Evolutionary conservation across 176 grass and related monocot species (phyloP), one percentile per base, ranked within the genome.

Genomic region (Phoenix dactylifera): DNA sequence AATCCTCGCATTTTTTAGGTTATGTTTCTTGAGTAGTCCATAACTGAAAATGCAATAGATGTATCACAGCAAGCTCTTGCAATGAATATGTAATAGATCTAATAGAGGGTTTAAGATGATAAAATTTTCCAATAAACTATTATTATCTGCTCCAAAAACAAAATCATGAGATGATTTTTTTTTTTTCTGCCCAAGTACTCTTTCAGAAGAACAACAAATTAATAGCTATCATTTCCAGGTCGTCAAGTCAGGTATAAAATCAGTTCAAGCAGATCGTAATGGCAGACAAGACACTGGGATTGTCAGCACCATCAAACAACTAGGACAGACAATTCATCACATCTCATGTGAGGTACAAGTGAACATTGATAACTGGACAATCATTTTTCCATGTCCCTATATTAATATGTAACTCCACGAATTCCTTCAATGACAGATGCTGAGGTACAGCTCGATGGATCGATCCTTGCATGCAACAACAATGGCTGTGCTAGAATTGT

Each of bases 321-420:
- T 59, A 50, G 67, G 29, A 59, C 12, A 14, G 3, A 58, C 67
- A 26, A 22, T 70, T 12, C 55, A 70, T 26, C 55, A 26, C 23
- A 70, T 70, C 17, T 58, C 67, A 70, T 59, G 16, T 26, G 54
- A 70, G 32, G 67, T 70, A 70, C 7, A 44, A 14, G 35, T 44
- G 35, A 44, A 44, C 35, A 12, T 3, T 12, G 10, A 44, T 14
- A 14, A 44, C 35, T 44, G 35, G 1, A 44, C 10, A 25, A 29
- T 18, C 9, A 18, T 30, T 18, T 4, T 54, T 4, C 4, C 16
- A 18, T 35, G 19, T 32, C 14, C 50, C 10, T 53, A 49, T n/a
- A 48, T 20, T 17, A 18, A 55, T 15, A 39, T 44, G 52, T 9
- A 55, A 28, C 15, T 67, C 16, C 12, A 55, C 4, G 3, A 6